A percentile compares a stretch with the other conserved stretches of the same genome.
Evolutionary conservation across 2,329 filamentous ascomycete genomes (phyloP).

Genomic region (Aspergillus sclerotialis): DNA sequence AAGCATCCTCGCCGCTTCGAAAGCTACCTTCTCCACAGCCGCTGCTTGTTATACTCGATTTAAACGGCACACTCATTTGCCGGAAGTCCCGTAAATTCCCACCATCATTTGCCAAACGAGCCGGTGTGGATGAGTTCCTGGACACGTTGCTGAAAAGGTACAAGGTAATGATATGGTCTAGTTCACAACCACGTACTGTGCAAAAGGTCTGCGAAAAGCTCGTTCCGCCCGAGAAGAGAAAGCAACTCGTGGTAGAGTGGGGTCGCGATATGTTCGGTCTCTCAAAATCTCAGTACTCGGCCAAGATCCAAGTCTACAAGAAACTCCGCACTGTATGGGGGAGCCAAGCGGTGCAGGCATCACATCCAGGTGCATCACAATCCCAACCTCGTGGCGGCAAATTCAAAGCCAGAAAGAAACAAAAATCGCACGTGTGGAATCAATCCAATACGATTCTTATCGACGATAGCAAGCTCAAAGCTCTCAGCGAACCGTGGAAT

Average conservation of each 20-base stretch:
- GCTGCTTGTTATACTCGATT: slow-evolving; percentile 78
- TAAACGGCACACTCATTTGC: slow-evolving; percentile 84
- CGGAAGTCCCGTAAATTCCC: slow-evolving; percentile 52
- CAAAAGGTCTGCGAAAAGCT: slow-evolving; percentile 50
- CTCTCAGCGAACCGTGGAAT: slow-evolving; percentile 74
- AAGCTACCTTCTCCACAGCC: slow-evolving; percentile 45
- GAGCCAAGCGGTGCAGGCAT: slow-evolving; percentile 35
- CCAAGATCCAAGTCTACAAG: slow-evolving; percentile 84
- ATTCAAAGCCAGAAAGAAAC: slow-evolving; percentile 2
- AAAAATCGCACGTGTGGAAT: slow-evolving; percentile 55
- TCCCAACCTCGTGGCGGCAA: neutral
- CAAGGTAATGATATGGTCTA: slow-evolving; percentile 84
- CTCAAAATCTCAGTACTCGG: slow-evolving; percentile 54
- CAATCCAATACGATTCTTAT: slow-evolving; percentile 85
- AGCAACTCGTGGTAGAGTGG: slow-evolving; percentile 64
- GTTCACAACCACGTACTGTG: slow-evolving; percentile 69
- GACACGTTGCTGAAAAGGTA: slow-evolving; percentile 67
- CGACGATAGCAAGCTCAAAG: slow-evolving; percentile 79
- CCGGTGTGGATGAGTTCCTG: slow-evolving; percentile 63
- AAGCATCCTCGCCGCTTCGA: slow-evolving; percentile 42
- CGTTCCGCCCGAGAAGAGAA: slow-evolving; percentile 48
- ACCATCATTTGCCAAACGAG: slow-evolving; percentile 57
- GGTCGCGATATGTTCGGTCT: slow-evolving; percentile 70
- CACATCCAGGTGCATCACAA: slow-evolving; percentile 27
- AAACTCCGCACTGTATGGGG: slow-evolving; percentile 67